Evolutionary conservation across 306 rosid species (phyloP).

Genomic region (Sechiopsis laciniata): DNA sequence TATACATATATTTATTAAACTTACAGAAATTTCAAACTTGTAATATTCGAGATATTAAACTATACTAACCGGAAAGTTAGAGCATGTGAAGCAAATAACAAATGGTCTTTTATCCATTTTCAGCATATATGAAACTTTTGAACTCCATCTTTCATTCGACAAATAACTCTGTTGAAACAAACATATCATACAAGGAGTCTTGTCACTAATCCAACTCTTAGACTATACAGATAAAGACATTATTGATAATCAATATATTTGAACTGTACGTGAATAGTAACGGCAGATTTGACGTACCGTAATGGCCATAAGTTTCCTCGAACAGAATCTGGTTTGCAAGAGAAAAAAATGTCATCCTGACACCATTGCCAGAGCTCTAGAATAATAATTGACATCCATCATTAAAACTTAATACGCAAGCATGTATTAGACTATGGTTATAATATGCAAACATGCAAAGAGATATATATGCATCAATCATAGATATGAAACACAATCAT

Average conservation of each 20-base stretch:
- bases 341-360: not conserved
- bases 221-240: not conserved
- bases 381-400: constrained; percentile 10
- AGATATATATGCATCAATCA: not conserved
- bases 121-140: too few relatives aligned
- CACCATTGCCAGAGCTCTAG: not conserved
- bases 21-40: too few relatives aligned
- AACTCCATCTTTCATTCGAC: too few relatives aligned
- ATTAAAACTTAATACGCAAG: constrained; percentile 3
- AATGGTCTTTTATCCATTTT: too few relatives aligned
- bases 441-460: constrained; percentile 3
- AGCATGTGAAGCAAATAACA: too few relatives aligned
- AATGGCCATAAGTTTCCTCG: not conserved
- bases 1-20: too few relatives aligned
- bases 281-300: not conserved
- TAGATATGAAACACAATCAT: constrained; percentile 7
- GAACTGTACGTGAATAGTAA: not conserved
- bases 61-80: too few relatives aligned
- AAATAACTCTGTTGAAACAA: too few relatives aligned
- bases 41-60: too few relatives aligned
- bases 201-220: not conserved
- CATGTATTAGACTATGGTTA: constrained; percentile 3
- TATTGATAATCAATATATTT: not conserved
- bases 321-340: not conserved
- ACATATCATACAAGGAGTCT: not conserved